A percentile compares a stretch with the other conserved stretches of the same genome.
These are phyloP conservation scores for Brasenia schreberi DNA, from an alignment of 164 flowering plant genomes.

Conservation along the genomic window DNA sequence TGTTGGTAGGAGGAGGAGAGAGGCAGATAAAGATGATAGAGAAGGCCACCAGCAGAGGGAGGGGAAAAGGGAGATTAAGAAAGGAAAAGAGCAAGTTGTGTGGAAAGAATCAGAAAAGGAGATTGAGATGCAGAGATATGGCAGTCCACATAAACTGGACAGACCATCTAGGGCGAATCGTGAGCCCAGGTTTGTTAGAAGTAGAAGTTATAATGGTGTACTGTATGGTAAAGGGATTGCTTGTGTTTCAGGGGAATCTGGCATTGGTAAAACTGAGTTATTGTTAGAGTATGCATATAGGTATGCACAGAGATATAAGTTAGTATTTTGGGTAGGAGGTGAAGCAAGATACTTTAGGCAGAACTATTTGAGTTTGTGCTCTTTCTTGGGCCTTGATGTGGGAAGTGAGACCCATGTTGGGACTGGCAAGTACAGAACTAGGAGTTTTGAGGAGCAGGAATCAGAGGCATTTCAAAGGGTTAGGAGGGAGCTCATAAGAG, in stretches of 20 bases:
- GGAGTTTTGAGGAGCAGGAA: slow-evolving; percentile 86
- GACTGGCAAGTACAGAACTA: slow-evolving; percentile 40
- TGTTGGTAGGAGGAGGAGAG: slow-evolving; percentile 24
- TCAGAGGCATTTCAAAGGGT: slow-evolving; percentile 63
- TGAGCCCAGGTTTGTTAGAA: slow-evolving; percentile 30
- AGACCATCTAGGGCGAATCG: slow-evolving; percentile 20
- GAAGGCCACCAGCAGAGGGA: slow-evolving; percentile 29
- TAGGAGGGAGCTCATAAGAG: slow-evolving; percentile 81
- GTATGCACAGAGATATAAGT: slow-evolving; percentile 75
- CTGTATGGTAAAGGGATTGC: slow-evolving; percentile 87
- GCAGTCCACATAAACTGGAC: slow-evolving; percentile 21
- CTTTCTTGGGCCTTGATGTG: slow-evolving; percentile 68
- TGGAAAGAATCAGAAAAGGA: slow-evolving; percentile 96
- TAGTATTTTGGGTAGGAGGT: slow-evolving; percentile 94
- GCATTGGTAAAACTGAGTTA: slow-evolving; percentile 93
- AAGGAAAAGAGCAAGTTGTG: slow-evolving; percentile 71
- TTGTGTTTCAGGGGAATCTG: slow-evolving; percentile 84
- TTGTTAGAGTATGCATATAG: slow-evolving; percentile 80
- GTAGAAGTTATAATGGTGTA: slow-evolving; percentile 43
- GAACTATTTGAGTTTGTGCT: slow-evolving; percentile 70
- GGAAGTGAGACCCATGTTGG: slow-evolving; percentile 41
- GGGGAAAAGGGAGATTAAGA: slow-evolving; percentile 22
- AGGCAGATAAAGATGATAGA: slow-evolving; percentile 15
- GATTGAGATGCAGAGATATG: slow-evolving; percentile 69
- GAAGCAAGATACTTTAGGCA: slow-evolving; percentile 79